Base-by-base conservation (phyloP, 164 flowering plant genomes). In the Paratinospora sagittata region DNA sequence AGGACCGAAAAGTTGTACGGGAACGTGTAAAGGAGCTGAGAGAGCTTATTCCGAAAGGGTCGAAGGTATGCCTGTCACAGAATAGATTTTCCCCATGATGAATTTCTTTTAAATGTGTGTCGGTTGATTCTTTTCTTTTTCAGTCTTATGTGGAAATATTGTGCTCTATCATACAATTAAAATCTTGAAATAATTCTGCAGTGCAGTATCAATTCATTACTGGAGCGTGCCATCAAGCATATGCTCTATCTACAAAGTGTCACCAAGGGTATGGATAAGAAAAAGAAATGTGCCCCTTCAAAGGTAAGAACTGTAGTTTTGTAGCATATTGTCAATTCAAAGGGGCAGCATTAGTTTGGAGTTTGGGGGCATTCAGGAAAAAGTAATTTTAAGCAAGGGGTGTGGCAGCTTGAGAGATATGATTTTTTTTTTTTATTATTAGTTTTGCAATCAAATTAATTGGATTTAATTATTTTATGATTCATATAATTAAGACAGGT, bases 201-300 rank as follows among this genome's bases (percentile, higher is more conserved):
- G 97, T 91, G 97, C 77, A 91, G 94, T 68, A 91, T 91, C 73
- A 94, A 89, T 82, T 81, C 93, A n/a, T 82, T 91, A 78, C 81
- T 91, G 80, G 97, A 87, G 72, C 88, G 88, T 55, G 86, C 93
- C 17, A 83, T 91, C 83, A 88, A 91, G 82, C 97, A 91, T 74
- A 88, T 88, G 90, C 80, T 86, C 60, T 91, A 86, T 78, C 73
- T 91, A 69, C 91, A 91, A 75, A 79, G 84, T 76, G 76, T 87
- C 70, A 83, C 89, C 26, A 85, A 84, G 77, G 86, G 87, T 84
- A 87, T 90, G 47, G 91, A 88, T 74, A 87, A 87, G 78, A 79
- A 89, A 68, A 82, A 69, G 63, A 81, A 81, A 73, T 84, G 84
- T 70, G 81, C 85, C 26, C 83, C 79, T 65, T 75, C 83, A 19